Percentiles rank a stretch among this genome's conserved stretches.
Conservation (phyloP, 148 eudicot genomes). For the Rhododendron williamsianum region DNA sequence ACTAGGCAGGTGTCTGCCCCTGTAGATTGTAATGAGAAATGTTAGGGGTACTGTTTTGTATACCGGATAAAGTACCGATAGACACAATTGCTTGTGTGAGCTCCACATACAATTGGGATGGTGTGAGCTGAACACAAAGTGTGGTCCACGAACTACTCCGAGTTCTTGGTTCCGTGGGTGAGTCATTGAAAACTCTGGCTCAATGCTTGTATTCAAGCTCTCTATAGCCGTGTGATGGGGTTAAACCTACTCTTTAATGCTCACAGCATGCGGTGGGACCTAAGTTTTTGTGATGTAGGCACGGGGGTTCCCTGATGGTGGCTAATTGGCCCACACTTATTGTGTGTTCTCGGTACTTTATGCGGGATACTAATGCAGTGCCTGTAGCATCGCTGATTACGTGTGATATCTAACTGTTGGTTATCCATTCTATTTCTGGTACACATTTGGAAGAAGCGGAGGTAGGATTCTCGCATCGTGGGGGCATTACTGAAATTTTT, state of each 20-base stretch:
- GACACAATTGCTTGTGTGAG: not conserved
- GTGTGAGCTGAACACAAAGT: not conserved
- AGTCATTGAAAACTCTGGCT: not conserved
- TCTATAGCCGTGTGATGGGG: not conserved
- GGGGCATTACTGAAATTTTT: not conserved
- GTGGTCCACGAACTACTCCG: not conserved
- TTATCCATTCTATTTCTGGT: not conserved
- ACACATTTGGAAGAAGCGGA: not conserved
- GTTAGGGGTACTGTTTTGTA: slow-evolving; percentile 1
- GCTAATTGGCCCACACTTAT: not conserved
- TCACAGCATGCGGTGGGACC: not conserved
- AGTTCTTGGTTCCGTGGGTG: not conserved
- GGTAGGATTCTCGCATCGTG: not conserved
- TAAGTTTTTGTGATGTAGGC: not conserved
- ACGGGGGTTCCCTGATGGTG: not conserved
- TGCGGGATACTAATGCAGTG: slow-evolving; percentile 1
- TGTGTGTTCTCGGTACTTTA: not conserved
- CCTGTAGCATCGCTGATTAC: not conserved
- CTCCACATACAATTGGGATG: not conserved
- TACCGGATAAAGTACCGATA: not conserved
- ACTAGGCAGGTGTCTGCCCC: not conserved
- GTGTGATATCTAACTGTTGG: not conserved
- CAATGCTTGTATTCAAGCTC: not conserved
- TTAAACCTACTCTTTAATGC: not conserved
- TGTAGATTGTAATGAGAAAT: not conserved